Base-by-base conservation (phyloP, 2,329 filamentous ascomycete species). In the Blastomyces gilchristii region DNA sequence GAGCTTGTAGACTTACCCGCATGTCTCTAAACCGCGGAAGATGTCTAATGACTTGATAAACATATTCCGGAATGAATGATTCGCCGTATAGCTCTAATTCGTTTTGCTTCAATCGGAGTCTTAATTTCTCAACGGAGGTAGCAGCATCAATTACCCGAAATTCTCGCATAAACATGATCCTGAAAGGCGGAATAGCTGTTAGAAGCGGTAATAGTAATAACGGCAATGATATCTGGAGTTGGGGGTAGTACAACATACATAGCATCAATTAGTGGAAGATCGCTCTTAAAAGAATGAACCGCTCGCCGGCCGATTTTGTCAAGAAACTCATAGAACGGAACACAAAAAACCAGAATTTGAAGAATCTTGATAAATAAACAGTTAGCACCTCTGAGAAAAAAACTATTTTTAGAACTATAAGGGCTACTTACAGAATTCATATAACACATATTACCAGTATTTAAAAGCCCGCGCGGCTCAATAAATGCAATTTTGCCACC, bases 391-490 rank as follows among this genome's bases (percentile, higher is more conserved):
- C 28, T 41, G n/a, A 31, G 25, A 25, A 61, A 49, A 58, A 18
- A 49, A 47, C 7, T 34, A 14, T 16, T 45, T 7, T 16, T 9
- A 18, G 41, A 14, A 7, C 4, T 25, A 52, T 18, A 5, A 28
- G 14, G 22, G 22, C 3, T n/a, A 79, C 90, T 78, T 82, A 96
- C 93, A 67, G 94, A 97, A 80, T 97, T 99, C 94, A 99, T 97
- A 78, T 99, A 99, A 77, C 94, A 99, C 90, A 97, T 95, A 73
- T 99, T 97, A 59, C 94, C 94, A 50, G 93, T 95, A 77, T 99
- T 99, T 68, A 96, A 89, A 71, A 99, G 83, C 58, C 94, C 94
- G 68, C 93, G 85, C 60, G 94, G 94, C 77, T 97, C 91, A 60
- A 99, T 82, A 71, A 97, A 97, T 22, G 88, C 81, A 68, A 93